phyloP scores from a whole-genome alignment of 2,329 filamentous ascomycete species.

The Colletotrichum orbiculare region DNA sequence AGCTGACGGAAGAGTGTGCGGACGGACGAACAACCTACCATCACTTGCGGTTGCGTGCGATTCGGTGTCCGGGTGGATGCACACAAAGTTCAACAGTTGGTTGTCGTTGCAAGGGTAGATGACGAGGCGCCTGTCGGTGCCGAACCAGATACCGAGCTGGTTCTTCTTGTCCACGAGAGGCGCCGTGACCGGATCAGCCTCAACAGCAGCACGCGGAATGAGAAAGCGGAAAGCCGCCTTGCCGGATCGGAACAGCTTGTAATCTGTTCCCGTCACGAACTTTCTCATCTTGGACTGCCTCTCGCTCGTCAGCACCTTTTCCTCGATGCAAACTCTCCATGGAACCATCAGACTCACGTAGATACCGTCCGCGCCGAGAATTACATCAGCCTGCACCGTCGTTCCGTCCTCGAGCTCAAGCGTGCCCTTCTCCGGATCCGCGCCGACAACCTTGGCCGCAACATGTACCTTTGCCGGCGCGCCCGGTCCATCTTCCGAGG shows the following conservation, averaged over 20 bases:
- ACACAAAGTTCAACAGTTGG: conserved; percentile 59
- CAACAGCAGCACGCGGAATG: conserved; percentile 47
- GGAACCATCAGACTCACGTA: conserved; percentile 45
- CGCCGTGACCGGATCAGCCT: conserved; percentile 48
- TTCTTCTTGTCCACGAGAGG: conserved; percentile 44
- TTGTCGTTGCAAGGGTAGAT: conserved; percentile 61
- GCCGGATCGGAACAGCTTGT: conserved; percentile 55
- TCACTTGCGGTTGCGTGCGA: conserved; percentile 46
- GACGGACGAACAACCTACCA: conserved; percentile 40
- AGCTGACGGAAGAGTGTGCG: neutral
- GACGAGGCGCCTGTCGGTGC: conserved; percentile 54
- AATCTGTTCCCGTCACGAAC: conserved; percentile 37
- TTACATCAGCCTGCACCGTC: conserved; percentile 56
- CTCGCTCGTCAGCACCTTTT: neutral
- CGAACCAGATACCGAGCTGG: conserved; percentile 53
- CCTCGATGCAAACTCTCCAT: conserved; percentile 40
- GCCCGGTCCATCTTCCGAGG: conserved; percentile 47
- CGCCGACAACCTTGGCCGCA: conserved; percentile 53
- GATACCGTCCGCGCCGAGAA: conserved; percentile 67
- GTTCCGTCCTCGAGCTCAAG: conserved; percentile 59
- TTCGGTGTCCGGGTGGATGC: conserved; percentile 60
- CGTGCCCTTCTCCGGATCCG: conserved; percentile 52
- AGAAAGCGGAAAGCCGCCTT: conserved; percentile 68
- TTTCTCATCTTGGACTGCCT: conserved; percentile 41
- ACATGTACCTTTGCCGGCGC: conserved; percentile 52